phyloP scores from a whole-genome alignment of 306 rosid genomes.

The Acacia confusa region DNA sequence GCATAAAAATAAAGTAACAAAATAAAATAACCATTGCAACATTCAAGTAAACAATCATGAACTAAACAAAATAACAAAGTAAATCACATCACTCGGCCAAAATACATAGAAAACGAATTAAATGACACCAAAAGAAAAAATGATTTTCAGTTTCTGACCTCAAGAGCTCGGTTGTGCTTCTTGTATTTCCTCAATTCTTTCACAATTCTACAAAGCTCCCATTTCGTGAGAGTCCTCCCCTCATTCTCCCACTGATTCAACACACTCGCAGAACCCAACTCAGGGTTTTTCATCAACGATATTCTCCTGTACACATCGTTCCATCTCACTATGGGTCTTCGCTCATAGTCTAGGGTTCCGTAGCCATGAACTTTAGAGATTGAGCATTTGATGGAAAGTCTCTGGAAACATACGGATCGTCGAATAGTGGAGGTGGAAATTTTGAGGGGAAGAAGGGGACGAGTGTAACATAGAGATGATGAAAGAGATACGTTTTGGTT shows the following conservation, averaged over 20 bases:
- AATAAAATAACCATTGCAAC: background rate
- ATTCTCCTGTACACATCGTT: slow-evolving; percentile 61
- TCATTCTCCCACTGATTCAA: slow-evolving; percentile 87
- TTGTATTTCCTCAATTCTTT: slow-evolving; percentile 80
- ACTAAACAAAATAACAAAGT: background rate
- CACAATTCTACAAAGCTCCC: slow-evolving; percentile 76
- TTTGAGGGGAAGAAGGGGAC: slow-evolving; percentile 28
- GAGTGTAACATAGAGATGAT: slow-evolving; percentile 48
- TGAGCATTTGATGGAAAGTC: slow-evolving; percentile 49
- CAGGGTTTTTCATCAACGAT: slow-evolving; percentile 56
- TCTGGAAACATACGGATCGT: slow-evolving; percentile 11
- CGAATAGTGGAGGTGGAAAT: slow-evolving; percentile 28
- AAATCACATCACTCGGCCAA: background rate
- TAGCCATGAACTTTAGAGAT: slow-evolving; percentile 64
- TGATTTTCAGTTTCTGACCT: slow-evolving; percentile 44
- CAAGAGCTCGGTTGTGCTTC: slow-evolving; percentile 61
- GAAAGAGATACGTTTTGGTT: slow-evolving; percentile 52
- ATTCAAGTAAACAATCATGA: background rate
- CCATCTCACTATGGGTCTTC: slow-evolving; percentile 68
- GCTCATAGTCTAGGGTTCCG: slow-evolving; percentile 71
- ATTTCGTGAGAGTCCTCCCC: slow-evolving; percentile 65
- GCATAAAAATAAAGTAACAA: background rate
- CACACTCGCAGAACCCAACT: slow-evolving; percentile 59
- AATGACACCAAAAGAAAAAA: background rate
- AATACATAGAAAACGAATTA: background rate